Conservation (phyloP, 2,329 filamentous ascomycete genomes). For the Sarocladium kiliense region DNA sequence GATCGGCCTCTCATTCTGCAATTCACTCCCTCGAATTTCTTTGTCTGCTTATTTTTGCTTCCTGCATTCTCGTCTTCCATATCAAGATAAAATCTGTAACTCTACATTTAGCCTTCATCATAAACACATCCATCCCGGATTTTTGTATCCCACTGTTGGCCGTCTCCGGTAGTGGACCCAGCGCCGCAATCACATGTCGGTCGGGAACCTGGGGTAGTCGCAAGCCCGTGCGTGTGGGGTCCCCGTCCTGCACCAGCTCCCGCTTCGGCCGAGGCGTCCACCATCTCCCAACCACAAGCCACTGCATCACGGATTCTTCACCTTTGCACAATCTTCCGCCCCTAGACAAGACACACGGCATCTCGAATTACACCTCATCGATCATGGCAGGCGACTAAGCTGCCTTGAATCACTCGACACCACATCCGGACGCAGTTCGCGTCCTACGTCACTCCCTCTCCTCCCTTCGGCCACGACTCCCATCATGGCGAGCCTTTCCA, state of each 20-base stretch:
- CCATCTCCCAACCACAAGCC: background rate
- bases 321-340: background rate
- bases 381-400: background rate
- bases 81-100: no score
- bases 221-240: background rate
- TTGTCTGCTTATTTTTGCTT: no score
- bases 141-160: no score
- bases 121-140: no score
- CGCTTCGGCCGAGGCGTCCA: background rate
- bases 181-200: background rate
- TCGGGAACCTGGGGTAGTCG: constrained; percentile 2
- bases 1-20: no score
- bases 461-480: constrained; percentile 1
- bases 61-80: no score
- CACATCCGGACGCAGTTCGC: background rate
- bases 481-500: constrained; percentile 71
- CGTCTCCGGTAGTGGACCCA: background rate
- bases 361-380: background rate
- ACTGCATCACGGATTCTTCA: background rate
- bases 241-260: background rate
- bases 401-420: background rate
- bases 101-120: no score
- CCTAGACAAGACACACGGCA: background rate
- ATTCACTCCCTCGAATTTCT: no score
- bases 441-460: background rate